phyloP scores from a whole-genome alignment of 2,329 filamentous ascomycete genomes.

The Xylariaceae sp. region DNA sequence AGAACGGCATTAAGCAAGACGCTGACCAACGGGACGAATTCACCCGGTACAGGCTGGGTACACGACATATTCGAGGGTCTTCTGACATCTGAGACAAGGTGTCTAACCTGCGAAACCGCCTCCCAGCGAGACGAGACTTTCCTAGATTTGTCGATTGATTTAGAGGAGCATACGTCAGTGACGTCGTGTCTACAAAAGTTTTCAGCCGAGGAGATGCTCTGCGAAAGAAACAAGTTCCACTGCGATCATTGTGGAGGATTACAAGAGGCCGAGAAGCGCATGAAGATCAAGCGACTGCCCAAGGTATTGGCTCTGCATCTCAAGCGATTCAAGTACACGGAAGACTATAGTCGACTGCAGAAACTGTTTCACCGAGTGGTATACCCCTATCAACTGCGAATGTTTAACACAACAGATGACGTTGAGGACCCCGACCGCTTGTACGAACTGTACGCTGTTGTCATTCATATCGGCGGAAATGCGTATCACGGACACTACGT shows the following conservation, averaged over 20 bases:
- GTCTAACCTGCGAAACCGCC: slow-evolving; percentile 90
- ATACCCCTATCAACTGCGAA: slow-evolving; percentile 90
- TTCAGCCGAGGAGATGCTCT: slow-evolving; percentile 96
- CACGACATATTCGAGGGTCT: slow-evolving; percentile 96
- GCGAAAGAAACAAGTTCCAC: slow-evolving; percentile 97
- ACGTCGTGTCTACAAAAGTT: slow-evolving; percentile 94
- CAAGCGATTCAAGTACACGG: slow-evolving; percentile 97
- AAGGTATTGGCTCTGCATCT: slow-evolving; percentile 88
- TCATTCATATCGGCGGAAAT: slow-evolving; percentile 94
- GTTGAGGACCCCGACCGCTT: slow-evolving; percentile 87
- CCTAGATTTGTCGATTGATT: slow-evolving; percentile 88
- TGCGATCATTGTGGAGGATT: slow-evolving; percentile 95
- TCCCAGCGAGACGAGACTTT: slow-evolving; percentile 96
- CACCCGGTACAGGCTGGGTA: slow-evolving; percentile 76
- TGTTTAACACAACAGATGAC: slow-evolving; percentile 97
- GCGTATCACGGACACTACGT: slow-evolving; percentile 98
- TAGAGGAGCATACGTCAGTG: slow-evolving; percentile 92
- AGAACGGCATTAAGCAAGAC: slow-evolving; percentile 39
- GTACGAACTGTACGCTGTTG: slow-evolving; percentile 94
- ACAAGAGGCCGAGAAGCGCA: slow-evolving; percentile 96
- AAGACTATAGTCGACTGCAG: slow-evolving; percentile 86
- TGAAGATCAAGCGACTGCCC: slow-evolving; percentile 96
- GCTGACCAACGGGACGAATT: slow-evolving; percentile 41
- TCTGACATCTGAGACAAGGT: slow-evolving; percentile 92
- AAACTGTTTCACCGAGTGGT: slow-evolving; percentile 96